Base-by-base conservation (phyloP, 192 early-diverging fungal genomes). In the Gaertneriomyces sp. region DNA sequence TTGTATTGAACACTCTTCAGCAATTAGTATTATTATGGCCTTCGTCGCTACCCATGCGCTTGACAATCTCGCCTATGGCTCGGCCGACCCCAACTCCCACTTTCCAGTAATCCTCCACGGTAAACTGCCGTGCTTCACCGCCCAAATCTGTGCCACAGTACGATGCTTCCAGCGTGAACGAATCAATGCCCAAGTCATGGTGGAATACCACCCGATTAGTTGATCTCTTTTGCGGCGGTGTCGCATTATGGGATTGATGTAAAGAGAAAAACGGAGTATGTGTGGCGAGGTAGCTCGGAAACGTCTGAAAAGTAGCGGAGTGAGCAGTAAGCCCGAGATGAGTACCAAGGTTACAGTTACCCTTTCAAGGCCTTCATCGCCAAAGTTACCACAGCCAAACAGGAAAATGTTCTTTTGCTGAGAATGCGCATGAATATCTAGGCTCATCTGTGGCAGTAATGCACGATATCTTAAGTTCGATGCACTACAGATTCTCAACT, bases 401-500 rank as follows among this genome's bases (percentile, higher is more conserved):
- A 84, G 42, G 66, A 84, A 84, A 0, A 77, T 69, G 55, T 79
- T 81, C 66, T 84, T 84, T 39, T 72, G 69, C 12, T 74, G 64
- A 33, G 81, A 84, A 60, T 84, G 81, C 0, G 78, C 81, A 63
- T 83, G 81, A 47, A 83, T 78, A 51, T 83, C 81, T 49, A 17
- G 47, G 17, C 12, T 12, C 11, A 17, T 17, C 47, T 12, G 47
- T n/a, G 47, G 47, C 17, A 17, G 47, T 2, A 49, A 17, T 49
- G 68, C 81, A 80, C 0, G 72, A 61, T 42, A 83, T 44, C 74
- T 76, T 43, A 17, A 42, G 6, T 10, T 61, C 1, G 14, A 7
- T 44, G 51, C 11, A 49, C 47, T 49, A n/a, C 47, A 12, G 16
- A 49, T 49, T 17, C 16, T 49, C 47, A 12, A 49, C 14, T 51